Conservation (phyloP, 768 basidiomycete genomes). For the Lactarius indigo region DNA sequence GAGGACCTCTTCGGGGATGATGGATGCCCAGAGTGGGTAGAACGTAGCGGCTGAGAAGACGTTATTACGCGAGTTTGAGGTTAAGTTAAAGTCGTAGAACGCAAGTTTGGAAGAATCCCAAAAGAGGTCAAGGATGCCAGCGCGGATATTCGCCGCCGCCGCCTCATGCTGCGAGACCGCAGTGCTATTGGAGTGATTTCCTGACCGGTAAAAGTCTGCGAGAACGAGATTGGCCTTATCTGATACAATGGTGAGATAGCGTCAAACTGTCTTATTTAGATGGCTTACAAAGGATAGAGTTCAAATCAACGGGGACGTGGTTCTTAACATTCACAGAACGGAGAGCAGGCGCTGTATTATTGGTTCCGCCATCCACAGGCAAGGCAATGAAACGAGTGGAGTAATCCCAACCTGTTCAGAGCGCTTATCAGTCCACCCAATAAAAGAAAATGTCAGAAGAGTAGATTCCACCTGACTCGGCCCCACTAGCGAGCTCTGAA, state of each 20-base stretch:
- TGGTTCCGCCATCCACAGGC: constrained; percentile 39
- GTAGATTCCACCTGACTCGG: constrained; percentile 71
- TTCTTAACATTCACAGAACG: constrained; percentile 68
- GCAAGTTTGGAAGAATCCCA: constrained; percentile 83
- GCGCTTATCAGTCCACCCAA: background rate
- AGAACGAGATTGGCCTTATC: constrained; percentile 62
- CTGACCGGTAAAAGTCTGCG: constrained; percentile 54
- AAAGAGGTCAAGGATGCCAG: constrained; percentile 77
- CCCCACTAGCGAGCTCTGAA: constrained; percentile 82
- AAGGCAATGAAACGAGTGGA: constrained; percentile 40
- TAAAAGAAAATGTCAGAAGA: constrained; percentile 1
- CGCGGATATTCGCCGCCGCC: constrained; percentile 54
- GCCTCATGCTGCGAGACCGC: constrained; percentile 48
- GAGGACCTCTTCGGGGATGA: constrained; percentile 71
- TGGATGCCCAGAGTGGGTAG: constrained; percentile 85
- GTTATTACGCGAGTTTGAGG: constrained; percentile 56
- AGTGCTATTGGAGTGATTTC: constrained; percentile 34
- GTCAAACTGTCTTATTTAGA: constrained; percentile 8
- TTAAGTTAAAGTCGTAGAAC: constrained; percentile 88
- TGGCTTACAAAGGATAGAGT: constrained; percentile 76
- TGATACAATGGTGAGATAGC: constrained; percentile 29
- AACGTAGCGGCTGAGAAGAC: constrained; percentile 74
- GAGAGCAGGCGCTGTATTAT: constrained; percentile 52
- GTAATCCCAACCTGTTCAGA: constrained; percentile 38
- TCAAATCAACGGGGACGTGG: constrained; percentile 72